A percentile compares a stretch with the other conserved stretches of the same genome.
Evolutionary conservation across 805 yeast genomes (phyloP).

Genomic region (Candida suzukii): DNA sequence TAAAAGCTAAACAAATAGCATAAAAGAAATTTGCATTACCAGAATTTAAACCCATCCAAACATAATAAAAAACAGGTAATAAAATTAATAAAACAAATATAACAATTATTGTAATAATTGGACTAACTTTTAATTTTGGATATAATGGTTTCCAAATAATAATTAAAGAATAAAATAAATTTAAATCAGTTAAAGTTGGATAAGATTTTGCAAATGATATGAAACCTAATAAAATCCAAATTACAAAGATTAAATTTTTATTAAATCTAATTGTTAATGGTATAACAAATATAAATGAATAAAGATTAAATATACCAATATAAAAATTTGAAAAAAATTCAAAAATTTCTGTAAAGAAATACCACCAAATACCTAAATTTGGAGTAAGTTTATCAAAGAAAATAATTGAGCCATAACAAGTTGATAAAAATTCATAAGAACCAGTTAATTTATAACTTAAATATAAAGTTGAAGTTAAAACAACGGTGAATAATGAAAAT

Average conservation of each 20-base stretch:
- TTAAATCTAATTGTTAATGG: conserved; percentile 70
- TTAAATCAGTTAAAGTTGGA: conserved; percentile 78
- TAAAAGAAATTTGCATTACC: conserved; percentile 96
- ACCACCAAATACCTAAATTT: conserved; percentile 98
- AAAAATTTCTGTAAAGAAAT: conserved; percentile 92
- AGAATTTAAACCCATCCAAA: conserved; percentile 91
- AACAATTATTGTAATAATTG: conserved; percentile 19
- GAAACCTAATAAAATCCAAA: conserved; percentile 33
- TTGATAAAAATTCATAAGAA: conserved; percentile 38
- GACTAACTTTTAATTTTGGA: conserved; percentile 20
- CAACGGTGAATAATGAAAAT: conserved; percentile 18
- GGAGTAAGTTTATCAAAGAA: conserved; percentile 71
- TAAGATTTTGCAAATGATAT: conserved; percentile 71
- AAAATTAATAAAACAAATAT: conserved; percentile 38
- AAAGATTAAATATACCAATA: conserved; percentile 75
- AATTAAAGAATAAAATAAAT: conserved; percentile 24
- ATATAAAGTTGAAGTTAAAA: conserved; percentile 23
- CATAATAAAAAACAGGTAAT: conserved; percentile 83
- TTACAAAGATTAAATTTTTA: conserved; percentile 23
- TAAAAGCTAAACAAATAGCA: conserved; percentile 82
- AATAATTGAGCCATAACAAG: conserved; percentile 52
- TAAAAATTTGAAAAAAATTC: conserved; percentile 82
- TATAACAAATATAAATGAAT: conserved; percentile 53
- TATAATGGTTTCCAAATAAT: conserved; percentile 22
- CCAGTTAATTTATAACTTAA: conserved; percentile 33